Conservation (phyloP, 768 basidiomycete species). For the Pleurotus djamor region DNA sequence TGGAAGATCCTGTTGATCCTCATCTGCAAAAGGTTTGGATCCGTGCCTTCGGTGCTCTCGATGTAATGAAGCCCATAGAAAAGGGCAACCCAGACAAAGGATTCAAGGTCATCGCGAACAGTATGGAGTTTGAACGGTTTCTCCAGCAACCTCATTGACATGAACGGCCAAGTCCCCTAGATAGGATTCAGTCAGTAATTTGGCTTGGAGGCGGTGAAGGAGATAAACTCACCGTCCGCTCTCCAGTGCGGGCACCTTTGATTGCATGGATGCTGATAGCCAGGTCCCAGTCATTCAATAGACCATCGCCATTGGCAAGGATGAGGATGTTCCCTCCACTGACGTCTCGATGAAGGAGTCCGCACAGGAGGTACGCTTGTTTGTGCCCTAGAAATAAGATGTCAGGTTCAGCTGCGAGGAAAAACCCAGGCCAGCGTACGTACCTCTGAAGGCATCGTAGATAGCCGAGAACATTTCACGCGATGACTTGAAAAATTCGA, state of each 20-base stretch:
- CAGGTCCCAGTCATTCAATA: slow-evolving; percentile 10
- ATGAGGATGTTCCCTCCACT: slow-evolving; percentile 8
- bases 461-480: neutral
- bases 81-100: slow-evolving; percentile 18
- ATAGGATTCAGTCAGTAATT: too few relatives aligned
- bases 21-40: too few relatives aligned
- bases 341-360: slow-evolving; percentile 9
- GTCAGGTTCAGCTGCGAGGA: neutral
- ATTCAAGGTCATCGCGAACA: slow-evolving; percentile 27
- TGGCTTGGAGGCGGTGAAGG: too few relatives aligned
- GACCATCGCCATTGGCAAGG: neutral
- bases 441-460: slow-evolving; percentile 4
- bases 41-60: too few relatives aligned
- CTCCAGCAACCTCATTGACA: slow-evolving; percentile 15
- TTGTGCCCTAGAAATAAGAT: slow-evolving; percentile 1
- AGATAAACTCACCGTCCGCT: too few relatives aligned
- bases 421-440: neutral
- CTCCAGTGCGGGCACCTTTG: too few relatives aligned
- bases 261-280: neutral
- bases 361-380: slow-evolving; percentile 1
- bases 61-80: slow-evolving; percentile 11
- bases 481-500: neutral
- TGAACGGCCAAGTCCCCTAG: too few relatives aligned
- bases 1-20: too few relatives aligned
- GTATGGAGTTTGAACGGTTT: slow-evolving; percentile 15